phyloP scores from a whole-genome alignment of 257 asterid species.

The Scutellaria baicalensis region DNA sequence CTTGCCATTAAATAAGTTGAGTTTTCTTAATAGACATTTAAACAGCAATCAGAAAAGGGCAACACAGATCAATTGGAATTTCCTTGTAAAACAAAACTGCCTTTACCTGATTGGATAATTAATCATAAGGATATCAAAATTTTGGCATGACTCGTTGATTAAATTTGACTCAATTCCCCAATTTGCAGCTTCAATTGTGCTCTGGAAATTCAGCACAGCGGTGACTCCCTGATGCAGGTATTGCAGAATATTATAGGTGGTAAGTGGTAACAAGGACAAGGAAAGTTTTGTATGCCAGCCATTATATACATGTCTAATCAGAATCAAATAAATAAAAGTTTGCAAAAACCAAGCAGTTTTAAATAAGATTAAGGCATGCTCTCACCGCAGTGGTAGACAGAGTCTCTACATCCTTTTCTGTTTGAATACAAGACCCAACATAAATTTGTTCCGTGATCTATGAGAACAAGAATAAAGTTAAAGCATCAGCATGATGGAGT shows the following conservation, averaged over 20 bases:
- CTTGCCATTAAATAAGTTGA: neutral
- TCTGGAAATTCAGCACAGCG: constrained; percentile 90
- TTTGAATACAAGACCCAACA: constrained; percentile 91
- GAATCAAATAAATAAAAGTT: neutral
- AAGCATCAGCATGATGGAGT: constrained; percentile 4
- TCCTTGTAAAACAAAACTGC: neutral
- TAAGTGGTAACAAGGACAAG: constrained; percentile 19
- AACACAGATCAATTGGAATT: neutral
- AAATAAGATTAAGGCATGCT: constrained; percentile 3
- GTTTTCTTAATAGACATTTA: neutral
- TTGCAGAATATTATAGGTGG: constrained; percentile 21
- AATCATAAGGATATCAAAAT: constrained; percentile 69
- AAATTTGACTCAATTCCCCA: constrained; percentile 78
- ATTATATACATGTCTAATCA: neutral
- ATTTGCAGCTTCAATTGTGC: constrained; percentile 71
- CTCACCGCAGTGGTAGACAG: constrained; percentile 63
- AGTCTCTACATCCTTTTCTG: constrained; percentile 64
- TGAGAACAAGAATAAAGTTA: constrained; percentile 19
- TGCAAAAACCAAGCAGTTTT: constrained; percentile 1
- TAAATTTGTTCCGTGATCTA: constrained; percentile 96
- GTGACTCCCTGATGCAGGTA: constrained; percentile 78
- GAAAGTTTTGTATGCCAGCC: neutral
- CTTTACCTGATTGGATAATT: constrained; percentile 85
- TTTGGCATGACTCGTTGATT: constrained; percentile 77
- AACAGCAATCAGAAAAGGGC: neutral